These are phyloP conservation scores for Populus alba DNA, from an alignment of 345 rosid genomes.

Conservation along the genomic window DNA sequence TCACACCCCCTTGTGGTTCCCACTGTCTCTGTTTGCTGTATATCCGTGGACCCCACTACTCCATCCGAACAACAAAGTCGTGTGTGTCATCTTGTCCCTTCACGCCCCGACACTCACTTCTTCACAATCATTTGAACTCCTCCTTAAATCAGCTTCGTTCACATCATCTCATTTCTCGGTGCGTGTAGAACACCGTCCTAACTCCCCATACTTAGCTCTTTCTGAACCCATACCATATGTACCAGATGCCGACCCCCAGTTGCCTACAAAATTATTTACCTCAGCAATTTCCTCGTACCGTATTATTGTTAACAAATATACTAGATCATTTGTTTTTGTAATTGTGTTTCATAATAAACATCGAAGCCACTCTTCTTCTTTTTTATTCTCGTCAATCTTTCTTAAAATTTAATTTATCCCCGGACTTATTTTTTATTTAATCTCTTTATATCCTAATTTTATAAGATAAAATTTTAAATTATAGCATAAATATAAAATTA, in stretches of 20 bases:
- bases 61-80: slow-evolving; percentile 15
- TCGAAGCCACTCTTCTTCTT: too few species aligned
- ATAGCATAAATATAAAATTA: too few species aligned
- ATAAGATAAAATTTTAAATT: too few species aligned
- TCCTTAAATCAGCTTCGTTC: neutral
- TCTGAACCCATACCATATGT: neutral
- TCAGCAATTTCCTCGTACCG: too few species aligned
- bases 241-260: neutral
- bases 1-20: slow-evolving; percentile 7
- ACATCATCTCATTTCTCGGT: neutral
- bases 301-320: too few species aligned
- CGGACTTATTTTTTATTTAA: too few species aligned
- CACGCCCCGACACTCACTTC: slow-evolving; percentile 38
- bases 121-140: slow-evolving; percentile 49
- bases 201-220: neutral
- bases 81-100: slow-evolving; percentile 47
- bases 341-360: too few species aligned
- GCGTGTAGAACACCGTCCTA: neutral
- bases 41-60: slow-evolving; percentile 17
- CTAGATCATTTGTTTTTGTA: too few species aligned
- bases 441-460: too few species aligned
- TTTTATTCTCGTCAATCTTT: too few species aligned
- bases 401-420: too few species aligned
- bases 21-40: neutral
- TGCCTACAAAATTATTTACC: too few species aligned